Evolutionary conservation across 2,329 filamentous ascomycete genomes (phyloP), one percentile per base, ranked within the genome.

Genomic region (Chaetomiaceae sp.): DNA sequence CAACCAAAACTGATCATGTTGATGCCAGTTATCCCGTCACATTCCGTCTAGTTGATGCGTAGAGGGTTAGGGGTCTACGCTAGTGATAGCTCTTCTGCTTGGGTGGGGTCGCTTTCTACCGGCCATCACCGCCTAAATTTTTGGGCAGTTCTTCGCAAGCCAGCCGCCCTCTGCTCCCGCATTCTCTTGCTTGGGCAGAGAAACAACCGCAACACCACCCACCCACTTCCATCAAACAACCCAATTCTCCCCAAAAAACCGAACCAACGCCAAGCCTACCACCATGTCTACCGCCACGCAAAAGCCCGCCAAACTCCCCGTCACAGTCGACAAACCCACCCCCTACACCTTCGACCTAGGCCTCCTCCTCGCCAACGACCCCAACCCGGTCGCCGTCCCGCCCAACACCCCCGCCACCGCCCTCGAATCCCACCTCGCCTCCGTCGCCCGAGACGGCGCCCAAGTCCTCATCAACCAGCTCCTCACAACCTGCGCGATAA

Each of bases 331-430:
- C 56, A 95, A 95, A 73, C 86, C 90, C 4, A 95, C 87, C 6
- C 90, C 91, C 9, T 95, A 95, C 76, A 90, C 84, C 62, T 96
- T 95, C 75, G 90, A 96, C 70, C 85, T 96, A n/a, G 86, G 90
- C 61, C 84, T 95, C 67, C 85, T 97, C 49, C 80, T 95, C 67
- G 87, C 84, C 70, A 85, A 85, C 66, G 94, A 97, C 73, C 82
- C 90, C 34, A 97, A 96, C 73, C 89, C 92, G 2, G 75, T 94
- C 47, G 73, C 79, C 44, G 72, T 84, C 58, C 71, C 70, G 48
- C 59, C 83, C 57, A 71, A 70, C 59, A 70, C 57, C 37, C 1
- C 37, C 18, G 13, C 30, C 20, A 72, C 70, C 27, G 66, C 75
- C 33, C 72, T 85, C 58, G 89, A 96, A 70, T 74, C 77, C 25